Percentiles rank a stretch among this genome's conserved stretches.
phyloP scores from a whole-genome alignment of 2,329 filamentous ascomycete genomes.

The Corinectria fuckeliana region DNA sequence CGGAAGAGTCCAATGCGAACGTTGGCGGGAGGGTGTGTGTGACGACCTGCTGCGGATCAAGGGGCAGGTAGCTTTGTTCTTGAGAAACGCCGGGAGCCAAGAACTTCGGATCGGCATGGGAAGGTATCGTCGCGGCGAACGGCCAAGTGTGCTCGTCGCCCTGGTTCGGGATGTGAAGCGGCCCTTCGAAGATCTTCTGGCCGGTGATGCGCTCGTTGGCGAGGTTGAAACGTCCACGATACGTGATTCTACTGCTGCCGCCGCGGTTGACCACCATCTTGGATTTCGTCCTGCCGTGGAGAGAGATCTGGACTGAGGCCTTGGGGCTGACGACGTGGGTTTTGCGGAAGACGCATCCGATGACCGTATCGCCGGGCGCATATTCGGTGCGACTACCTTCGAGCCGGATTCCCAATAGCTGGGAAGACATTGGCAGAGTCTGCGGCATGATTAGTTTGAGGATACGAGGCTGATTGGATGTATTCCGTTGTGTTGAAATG shows the following conservation, averaged over 20 bases:
- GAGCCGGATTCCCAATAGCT: constrained; percentile 23
- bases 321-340: constrained; percentile 27
- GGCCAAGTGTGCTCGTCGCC: constrained; percentile 32
- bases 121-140: constrained; percentile 40
- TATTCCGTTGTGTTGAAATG: background rate
- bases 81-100: background rate
- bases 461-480: background rate
- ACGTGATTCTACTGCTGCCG: constrained; percentile 14
- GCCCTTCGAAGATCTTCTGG: constrained; percentile 29
- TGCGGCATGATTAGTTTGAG: constrained; percentile 2
- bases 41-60: background rate
- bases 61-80: background rate
- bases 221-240: constrained; percentile 37
- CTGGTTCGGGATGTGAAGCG: constrained; percentile 29
- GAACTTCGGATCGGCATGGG: constrained; percentile 11
- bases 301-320: constrained; percentile 28
- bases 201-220: constrained; percentile 15
- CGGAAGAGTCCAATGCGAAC: background rate
- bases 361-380: constrained; percentile 37
- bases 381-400: background rate
- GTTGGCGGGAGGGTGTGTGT: constrained; percentile 11
- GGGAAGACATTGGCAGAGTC: background rate
- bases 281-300: constrained; percentile 38
- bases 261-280: constrained; percentile 29
- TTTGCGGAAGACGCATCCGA: constrained; percentile 35